phyloP scores from a whole-genome alignment of 73 alveolate genomes.

The Effrenium voratum region DNA sequence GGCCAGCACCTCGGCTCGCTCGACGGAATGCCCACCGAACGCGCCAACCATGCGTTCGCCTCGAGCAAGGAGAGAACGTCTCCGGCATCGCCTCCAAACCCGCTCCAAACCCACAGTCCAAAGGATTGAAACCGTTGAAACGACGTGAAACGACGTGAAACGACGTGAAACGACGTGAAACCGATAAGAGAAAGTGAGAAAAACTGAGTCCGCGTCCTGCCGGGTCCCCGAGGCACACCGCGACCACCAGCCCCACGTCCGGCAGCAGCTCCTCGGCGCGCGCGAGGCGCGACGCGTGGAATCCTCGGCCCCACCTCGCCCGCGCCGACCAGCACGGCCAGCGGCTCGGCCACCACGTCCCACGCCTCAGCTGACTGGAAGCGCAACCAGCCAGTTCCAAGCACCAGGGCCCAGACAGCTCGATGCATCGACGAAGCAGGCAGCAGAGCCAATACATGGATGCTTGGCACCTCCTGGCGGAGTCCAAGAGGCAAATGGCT shows the following conservation, averaged over 20 bases:
- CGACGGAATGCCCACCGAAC: background rate
- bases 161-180: background rate
- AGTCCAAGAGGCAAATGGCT: too few relatives aligned
- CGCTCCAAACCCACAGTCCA: background rate
- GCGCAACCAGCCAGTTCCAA: background rate
- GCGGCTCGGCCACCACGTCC: background rate
- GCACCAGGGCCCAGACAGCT: background rate
- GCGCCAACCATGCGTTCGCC: background rate
- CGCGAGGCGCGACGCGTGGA: background rate
- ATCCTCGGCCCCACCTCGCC: background rate
- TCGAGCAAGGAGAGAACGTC: background rate
- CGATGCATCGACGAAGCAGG: background rate
- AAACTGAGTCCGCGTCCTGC: background rate
- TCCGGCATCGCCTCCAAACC: background rate
- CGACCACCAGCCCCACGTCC: slow-evolving; percentile 4
- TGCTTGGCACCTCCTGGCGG: background rate
- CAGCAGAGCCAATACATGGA: slow-evolving; percentile 11
- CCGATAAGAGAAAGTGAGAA: too few relatives aligned
- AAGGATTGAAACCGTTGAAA: background rate
- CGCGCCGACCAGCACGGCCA: slow-evolving; percentile 36
- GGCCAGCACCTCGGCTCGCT: background rate
- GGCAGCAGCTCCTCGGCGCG: background rate
- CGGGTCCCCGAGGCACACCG: background rate
- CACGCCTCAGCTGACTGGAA: slow-evolving; percentile 18
- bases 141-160: background rate